A percentile compares a stretch with the other conserved stretches of the same genome.
These are phyloP conservation scores for Chlamydomonas sphaeroides DNA, from an alignment of 139 green algal genomes.

Conservation along the genomic window DNA sequence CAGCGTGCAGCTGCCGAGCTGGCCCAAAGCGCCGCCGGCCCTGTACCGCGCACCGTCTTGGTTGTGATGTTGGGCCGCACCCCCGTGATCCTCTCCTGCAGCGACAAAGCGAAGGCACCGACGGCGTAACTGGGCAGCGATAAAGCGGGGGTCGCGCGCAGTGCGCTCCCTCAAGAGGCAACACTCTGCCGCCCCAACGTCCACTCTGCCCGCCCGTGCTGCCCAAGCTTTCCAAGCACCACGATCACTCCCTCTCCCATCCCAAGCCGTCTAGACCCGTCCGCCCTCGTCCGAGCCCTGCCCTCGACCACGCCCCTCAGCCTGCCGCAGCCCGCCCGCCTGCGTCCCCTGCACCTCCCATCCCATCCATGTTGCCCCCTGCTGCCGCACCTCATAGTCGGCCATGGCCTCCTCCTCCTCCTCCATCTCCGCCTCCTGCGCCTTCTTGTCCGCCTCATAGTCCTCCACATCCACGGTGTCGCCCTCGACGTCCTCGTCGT, in stretches of 20 bases:
- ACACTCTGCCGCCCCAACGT: too few species aligned
- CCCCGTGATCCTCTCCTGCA: not conserved
- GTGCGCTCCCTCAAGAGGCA: not conserved
- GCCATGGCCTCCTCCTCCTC: constrained; percentile 1
- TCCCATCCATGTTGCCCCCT: not conserved
- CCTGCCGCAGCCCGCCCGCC: too few species aligned
- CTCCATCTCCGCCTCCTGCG: not conserved
- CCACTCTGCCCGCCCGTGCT: too few species aligned
- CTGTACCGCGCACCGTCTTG: too few species aligned
- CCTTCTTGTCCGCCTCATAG: constrained; percentile 18
- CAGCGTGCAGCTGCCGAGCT: too few species aligned
- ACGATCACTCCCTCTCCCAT: too few species aligned
- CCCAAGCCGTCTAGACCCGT: too few species aligned
- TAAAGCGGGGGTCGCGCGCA: not conserved
- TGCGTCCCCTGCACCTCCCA: too few species aligned
- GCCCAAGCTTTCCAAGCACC: not conserved
- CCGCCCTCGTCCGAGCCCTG: not conserved
- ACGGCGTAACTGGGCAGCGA: not conserved
- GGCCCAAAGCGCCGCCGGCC: too few species aligned
- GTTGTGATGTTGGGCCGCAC: constrained; percentile 4
- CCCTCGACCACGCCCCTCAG: not conserved
- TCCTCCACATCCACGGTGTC: not conserved
- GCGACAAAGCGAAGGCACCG: too few species aligned
- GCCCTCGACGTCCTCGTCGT: constrained; percentile 25
- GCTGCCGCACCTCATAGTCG: not conserved